Evolutionary conservation across 1,284 basidiomycete species (phyloP), one percentile per base, ranked within the genome.

Genomic region (Leccinum glutinopallens): DNA sequence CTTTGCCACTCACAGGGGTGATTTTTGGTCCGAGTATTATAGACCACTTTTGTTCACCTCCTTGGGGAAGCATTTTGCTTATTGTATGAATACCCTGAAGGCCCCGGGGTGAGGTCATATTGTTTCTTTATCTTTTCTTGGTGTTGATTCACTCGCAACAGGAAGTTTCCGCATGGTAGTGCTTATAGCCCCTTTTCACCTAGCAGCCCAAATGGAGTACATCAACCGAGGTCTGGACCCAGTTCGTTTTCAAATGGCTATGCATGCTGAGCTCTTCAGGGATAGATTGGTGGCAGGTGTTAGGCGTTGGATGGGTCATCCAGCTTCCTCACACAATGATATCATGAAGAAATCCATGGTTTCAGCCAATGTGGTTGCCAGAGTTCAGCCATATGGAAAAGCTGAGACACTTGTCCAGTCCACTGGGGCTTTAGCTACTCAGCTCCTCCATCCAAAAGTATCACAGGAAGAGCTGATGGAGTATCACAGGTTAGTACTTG

Each of bases 1-100:
- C 25, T 90, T 90, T 70, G 84, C 89, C 19, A 81, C 81, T 49
- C 78, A 75, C 13, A 83, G 83, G 55, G 84, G 86, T 9, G 90
- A 95, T 65, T 94, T 92, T 70, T 97, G 93, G 90, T 84, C 89
- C 5, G 94, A 96, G 73, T 97, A 97, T 78, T 98, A 98, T 75
- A 85, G 94, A 41, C 95, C 96, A 5, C 79, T 91, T 65, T 73
- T 94, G 54, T 93, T 93, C 76, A 94, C 93, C 0, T 88, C 88
- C 10, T 76, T 94, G 55, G 88, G 88, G 19, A 92, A 92, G 73
- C 92, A 94, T 73, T 94, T 94, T 77, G 91, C 90, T 13, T 93
- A 89, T 77, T 89, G 87, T 19, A 94, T 95, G 90, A 93, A 93
- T 68, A 94, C 92, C 7, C 77, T 92, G 60, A 93, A 92, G 72